phyloP scores from a whole-genome alignment of 305 asterid genomes.

The Fraxinus nigra region DNA sequence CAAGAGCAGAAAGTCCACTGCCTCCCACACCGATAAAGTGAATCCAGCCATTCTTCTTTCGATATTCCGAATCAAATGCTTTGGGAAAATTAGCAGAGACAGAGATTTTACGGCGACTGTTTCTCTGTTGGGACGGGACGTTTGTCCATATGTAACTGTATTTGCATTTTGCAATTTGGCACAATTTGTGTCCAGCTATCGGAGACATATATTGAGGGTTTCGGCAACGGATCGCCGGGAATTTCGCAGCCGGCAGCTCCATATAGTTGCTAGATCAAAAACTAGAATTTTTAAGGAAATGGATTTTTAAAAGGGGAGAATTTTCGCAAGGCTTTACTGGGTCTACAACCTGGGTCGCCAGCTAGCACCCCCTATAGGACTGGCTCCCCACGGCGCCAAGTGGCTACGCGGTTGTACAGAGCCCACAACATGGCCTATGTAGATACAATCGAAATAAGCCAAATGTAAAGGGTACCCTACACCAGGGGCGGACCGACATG shows the following conservation, averaged over 20 bases:
- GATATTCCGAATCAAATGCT: background rate
- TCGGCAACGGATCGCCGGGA: conserved; percentile 12
- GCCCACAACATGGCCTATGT: too few species aligned
- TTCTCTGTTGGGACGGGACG: background rate
- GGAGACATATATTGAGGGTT: conserved; percentile 2
- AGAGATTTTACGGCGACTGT: background rate
- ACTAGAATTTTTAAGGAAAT: too few species aligned
- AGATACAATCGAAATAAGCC: too few species aligned
- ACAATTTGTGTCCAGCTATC: background rate
- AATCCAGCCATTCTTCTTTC: conserved; percentile 25
- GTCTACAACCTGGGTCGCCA: too few species aligned
- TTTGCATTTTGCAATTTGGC: background rate
- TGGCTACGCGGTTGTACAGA: too few species aligned
- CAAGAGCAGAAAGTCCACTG: conserved; percentile 41
- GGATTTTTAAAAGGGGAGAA: too few species aligned
- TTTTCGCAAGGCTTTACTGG: too few species aligned
- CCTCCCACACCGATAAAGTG: conserved; percentile 49
- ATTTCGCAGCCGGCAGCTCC: conserved; percentile 18
- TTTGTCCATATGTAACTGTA: background rate
- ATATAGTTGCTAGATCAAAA: background rate
- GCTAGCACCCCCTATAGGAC: too few species aligned
- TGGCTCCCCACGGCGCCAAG: too few species aligned
- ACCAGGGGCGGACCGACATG: too few species aligned
- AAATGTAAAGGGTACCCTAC: too few species aligned
- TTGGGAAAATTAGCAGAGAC: conserved; percentile 9